A percentile compares a stretch with the other conserved stretches of the same genome.
Evolutionary conservation across 805 yeast species (phyloP).

Genomic region (Komagataella phaffii): DNA sequence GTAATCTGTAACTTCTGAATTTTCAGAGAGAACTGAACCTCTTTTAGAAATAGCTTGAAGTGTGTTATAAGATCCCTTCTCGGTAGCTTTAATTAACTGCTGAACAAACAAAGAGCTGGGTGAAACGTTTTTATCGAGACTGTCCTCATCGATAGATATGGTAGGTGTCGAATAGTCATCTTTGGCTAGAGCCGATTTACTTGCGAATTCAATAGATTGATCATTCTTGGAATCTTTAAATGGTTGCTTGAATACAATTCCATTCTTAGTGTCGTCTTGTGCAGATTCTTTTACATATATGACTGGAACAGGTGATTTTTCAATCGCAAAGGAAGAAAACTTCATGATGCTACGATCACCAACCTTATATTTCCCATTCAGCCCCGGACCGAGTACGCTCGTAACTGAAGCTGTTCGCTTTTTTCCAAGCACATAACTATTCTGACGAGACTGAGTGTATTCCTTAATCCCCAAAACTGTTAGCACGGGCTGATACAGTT

Average conservation of each 20-base stretch:
- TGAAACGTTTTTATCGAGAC: neutral
- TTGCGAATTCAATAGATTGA: neutral
- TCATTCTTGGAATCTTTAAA: neutral
- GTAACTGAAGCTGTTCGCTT: constrained; percentile 1
- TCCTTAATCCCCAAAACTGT: constrained; percentile 26
- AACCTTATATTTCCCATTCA: constrained; percentile 5
- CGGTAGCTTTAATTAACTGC: neutral
- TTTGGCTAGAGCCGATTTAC: neutral
- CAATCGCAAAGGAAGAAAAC: constrained; percentile 4
- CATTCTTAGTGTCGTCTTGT: neutral
- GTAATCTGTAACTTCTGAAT: neutral
- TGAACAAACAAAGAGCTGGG: neutral
- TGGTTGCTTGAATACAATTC: neutral
- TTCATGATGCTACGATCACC: constrained; percentile 3
- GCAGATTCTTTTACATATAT: constrained; percentile 3
- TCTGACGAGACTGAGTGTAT: neutral
- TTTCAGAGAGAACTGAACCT: neutral
- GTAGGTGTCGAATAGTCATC: neutral
- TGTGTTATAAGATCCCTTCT: neutral
- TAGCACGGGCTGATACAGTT: constrained; percentile 44
- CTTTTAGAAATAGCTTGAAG: neutral
- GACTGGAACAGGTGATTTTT: constrained; percentile 5
- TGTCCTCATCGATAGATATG: neutral
- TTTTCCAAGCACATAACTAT: neutral
- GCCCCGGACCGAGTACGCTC: constrained; percentile 6